Percentiles rank a stretch among this genome's conserved stretches.
Evolutionary conservation across 371 early-diverging fungal species (phyloP).

Genomic region (Rhizopus microsporus): DNA sequence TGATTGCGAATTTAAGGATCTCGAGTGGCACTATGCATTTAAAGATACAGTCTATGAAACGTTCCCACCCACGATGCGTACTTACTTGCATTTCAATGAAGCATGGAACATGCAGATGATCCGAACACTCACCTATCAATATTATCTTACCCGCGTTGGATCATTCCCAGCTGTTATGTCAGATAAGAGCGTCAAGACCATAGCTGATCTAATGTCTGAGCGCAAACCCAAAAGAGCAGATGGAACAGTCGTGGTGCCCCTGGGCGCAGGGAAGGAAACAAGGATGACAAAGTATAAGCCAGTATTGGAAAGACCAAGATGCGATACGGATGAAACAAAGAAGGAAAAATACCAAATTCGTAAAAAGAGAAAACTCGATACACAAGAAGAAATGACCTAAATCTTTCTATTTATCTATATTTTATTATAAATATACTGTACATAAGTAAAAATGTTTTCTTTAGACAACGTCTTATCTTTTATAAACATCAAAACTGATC

Average conservation of each 20-base stretch:
- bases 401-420: background rate
- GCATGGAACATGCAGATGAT: slow-evolving; percentile 56
- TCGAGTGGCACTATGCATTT: slow-evolving; percentile 54
- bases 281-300: slow-evolving; percentile 30
- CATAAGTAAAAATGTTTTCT: background rate
- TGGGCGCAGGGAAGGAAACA: slow-evolving; percentile 41
- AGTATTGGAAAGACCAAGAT: slow-evolving; percentile 35
- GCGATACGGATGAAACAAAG: slow-evolving; percentile 47
- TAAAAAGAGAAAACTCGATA: slow-evolving; percentile 38
- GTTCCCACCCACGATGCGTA: slow-evolving; percentile 36
- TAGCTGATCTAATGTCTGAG: slow-evolving; percentile 12
- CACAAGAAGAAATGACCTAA: slow-evolving; percentile 1
- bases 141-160: slow-evolving; percentile 22
- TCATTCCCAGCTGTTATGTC: slow-evolving; percentile 20
- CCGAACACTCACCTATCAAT: slow-evolving; percentile 46
- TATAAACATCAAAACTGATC: background rate
- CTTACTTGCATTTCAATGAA: slow-evolving; percentile 51
- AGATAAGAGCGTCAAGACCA: slow-evolving; percentile 16
- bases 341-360: slow-evolving; percentile 45
- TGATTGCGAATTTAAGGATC: slow-evolving; percentile 79
- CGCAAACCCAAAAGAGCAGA: slow-evolving; percentile 1
- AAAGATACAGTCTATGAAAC: slow-evolving; percentile 14
- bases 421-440: background rate
- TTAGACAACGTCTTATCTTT: slow-evolving; percentile 19
- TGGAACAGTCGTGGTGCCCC: slow-evolving; percentile 23